Conservation (phyloP, 441 rosid species). For the California macrophylla region DNA sequence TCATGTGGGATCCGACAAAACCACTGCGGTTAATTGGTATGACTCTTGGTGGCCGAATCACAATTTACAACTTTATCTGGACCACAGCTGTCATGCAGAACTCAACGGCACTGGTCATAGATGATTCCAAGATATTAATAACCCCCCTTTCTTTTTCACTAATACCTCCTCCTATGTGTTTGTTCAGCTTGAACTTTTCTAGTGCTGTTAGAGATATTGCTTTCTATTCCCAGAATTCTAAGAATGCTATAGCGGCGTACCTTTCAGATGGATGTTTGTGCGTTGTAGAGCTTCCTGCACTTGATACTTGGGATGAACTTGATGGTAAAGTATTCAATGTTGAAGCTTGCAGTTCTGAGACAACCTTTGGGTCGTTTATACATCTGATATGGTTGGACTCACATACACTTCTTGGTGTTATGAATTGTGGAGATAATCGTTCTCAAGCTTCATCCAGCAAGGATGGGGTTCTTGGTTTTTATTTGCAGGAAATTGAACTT, state of each 20-base stretch:
- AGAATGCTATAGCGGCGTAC: constrained; percentile 52
- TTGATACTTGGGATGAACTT: constrained; percentile 64
- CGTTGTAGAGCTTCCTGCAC: constrained; percentile 64
- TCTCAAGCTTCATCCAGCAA: constrained; percentile 23
- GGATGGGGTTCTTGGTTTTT: constrained; percentile 42
- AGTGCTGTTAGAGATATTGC: constrained; percentile 54
- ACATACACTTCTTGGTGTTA: constrained; percentile 60
- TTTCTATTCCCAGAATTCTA: constrained; percentile 46
- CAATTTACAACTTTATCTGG: constrained; percentile 62
- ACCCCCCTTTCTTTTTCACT: constrained; percentile 72
- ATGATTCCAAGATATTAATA: constrained; percentile 57
- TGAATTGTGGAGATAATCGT: constrained; percentile 42
- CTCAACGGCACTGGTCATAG: constrained; percentile 71
- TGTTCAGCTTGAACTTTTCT: constrained; percentile 60
- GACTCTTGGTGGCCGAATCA: constrained; percentile 64
- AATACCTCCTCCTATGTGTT: constrained; percentile 81
- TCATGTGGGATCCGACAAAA: constrained; percentile 94
- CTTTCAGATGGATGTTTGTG: constrained; percentile 65
- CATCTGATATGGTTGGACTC: constrained; percentile 73
- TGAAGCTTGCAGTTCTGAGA: constrained; percentile 44
- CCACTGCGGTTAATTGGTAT: constrained; percentile 68
- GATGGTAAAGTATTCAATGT: constrained; percentile 58
- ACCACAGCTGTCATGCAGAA: constrained; percentile 61
- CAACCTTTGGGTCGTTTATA: constrained; percentile 41
- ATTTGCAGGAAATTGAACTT: constrained; percentile 63